Base-by-base conservation (phyloP, 2,329 filamentous ascomycete species). In the Fusarium austroafricanum region DNA sequence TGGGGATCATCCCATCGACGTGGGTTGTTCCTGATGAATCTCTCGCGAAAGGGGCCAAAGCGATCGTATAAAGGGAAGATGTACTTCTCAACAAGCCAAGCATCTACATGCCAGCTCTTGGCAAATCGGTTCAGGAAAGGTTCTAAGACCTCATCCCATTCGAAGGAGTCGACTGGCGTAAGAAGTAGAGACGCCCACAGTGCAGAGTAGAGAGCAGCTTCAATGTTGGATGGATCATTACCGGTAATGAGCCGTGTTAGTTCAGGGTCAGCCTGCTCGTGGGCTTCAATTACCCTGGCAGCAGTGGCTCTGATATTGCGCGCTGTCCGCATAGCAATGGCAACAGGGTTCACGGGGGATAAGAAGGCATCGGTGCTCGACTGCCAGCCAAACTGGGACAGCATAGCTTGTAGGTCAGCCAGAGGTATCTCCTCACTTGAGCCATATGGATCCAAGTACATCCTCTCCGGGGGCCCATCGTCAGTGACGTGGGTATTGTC, bases 381-480 rank as follows among this genome's bases (percentile, higher is more conserved):
- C 73, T 82, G 73, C 77, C 80, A 83, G 55, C 79, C 81, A 57
- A 82, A 79, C 45, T 82, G 78, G 39, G 83, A 81, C n/a, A 95
- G 80, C 65, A 89, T 83, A 26, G 79, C 79, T 60, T 86, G 83
- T 37, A 97, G 81, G 49, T 86, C 82, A 2, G 82, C 79, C 14
- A 87, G 77, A 1, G 85, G 82, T 0, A 94, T 86, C 77, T 97
- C 93, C 15, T 86, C 79, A 33, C 89, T 85, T 4, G 86, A 89
- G 28, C 88, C 86, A 77, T 92, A 97, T 0, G 94, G 94, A 73
- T 97, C 93, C 68, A 97, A 83, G 75, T 93, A 96, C 87, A 97
- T 95, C 45, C 83, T 71, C 44, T 75, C 70, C 14, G 67, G 60
- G 6, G 70, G 59, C 15, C 82, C 80, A 46, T 83, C 78, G 2